phyloP scores from a whole-genome alignment of 2,329 filamentous ascomycete species.

The Colletotrichum magnum region DNA sequence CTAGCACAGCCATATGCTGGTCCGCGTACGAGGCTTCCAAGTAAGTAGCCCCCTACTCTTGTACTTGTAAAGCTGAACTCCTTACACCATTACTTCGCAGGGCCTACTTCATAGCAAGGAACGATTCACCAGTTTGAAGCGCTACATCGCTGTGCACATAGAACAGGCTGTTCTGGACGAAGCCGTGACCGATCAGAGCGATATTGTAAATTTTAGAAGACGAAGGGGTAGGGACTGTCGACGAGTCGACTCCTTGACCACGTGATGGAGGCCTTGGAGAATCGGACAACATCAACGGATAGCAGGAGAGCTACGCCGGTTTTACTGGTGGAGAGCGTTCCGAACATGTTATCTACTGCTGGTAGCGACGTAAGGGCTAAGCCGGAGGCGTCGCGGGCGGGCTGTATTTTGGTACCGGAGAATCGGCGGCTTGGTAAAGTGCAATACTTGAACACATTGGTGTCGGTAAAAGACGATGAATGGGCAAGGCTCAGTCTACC shows the following conservation, averaged over 20 bases:
- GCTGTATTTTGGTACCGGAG: constrained; percentile 24
- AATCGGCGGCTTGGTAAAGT: constrained; percentile 33
- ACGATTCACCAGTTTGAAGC: constrained; percentile 50
- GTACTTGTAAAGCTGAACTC: constrained; percentile 20
- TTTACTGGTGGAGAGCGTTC: constrained; percentile 6
- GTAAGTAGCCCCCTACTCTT: constrained; percentile 57
- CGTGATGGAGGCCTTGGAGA: constrained; percentile 7
- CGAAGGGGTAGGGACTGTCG: constrained; percentile 14
- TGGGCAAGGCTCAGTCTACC: constrained; percentile 5
- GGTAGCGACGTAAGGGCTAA: constrained; percentile 14
- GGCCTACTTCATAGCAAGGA: constrained; percentile 73
- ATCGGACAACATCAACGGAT: constrained; percentile 7
- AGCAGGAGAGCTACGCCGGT: constrained; percentile 9
- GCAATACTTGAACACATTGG: constrained; percentile 32
- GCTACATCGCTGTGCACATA: constrained; percentile 29
- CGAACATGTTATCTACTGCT: background rate
- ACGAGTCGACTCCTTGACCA: background rate
- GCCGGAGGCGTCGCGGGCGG: constrained; percentile 11
- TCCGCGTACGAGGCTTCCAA: constrained; percentile 80
- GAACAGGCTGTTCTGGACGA: constrained; percentile 18
- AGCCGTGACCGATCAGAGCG: constrained; percentile 33
- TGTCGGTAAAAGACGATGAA: constrained; percentile 33
- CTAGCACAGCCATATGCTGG: constrained; percentile 99
- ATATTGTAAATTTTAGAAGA: constrained; percentile 36
- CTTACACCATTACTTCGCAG: constrained; percentile 49